These are phyloP conservation scores for Gymnopus androsaceus DNA, from an alignment of 1,284 basidiomycete genomes.

Conservation along the genomic window DNA sequence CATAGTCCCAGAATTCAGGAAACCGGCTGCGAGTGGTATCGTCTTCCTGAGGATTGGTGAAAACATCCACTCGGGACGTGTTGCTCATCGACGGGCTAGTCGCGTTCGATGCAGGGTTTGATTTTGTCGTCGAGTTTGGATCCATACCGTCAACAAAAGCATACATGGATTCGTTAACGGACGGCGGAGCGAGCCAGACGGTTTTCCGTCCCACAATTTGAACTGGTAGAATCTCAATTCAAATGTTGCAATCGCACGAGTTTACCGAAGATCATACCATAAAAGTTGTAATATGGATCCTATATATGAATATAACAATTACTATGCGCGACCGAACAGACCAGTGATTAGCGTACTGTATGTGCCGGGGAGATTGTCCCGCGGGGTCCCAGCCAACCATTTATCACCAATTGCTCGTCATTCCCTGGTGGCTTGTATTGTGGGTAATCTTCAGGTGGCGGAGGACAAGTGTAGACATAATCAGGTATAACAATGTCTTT, in stretches of 20 bases:
- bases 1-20: constrained; percentile 57
- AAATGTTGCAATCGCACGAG: constrained; percentile 11
- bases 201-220: constrained; percentile 89
- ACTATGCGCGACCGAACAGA: not conserved
- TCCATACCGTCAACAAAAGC: constrained; percentile 32
- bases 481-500: constrained; percentile 83
- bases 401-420: constrained; percentile 72
- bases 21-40: constrained; percentile 27
- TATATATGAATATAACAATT: constrained; percentile 31
- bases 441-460: constrained; percentile 44
- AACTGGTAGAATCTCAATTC: constrained; percentile 43
- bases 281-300: constrained; percentile 95
- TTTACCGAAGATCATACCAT: constrained; percentile 49
- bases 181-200: constrained; percentile 90
- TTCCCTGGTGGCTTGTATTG: constrained; percentile 68
- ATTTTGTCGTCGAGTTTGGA: not conserved
- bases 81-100: constrained; percentile 55
- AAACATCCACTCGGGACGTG: constrained; percentile 72
- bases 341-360: constrained; percentile 57
- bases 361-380: constrained; percentile 86
- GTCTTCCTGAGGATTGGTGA: constrained; percentile 36
- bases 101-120: constrained; percentile 42
- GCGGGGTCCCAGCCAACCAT: constrained; percentile 87
- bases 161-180: constrained; percentile 56
- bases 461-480: constrained; percentile 78